Evolutionary conservation across 139 green algal species (phyloP).

Genomic region (Coelastrella sp.): DNA sequence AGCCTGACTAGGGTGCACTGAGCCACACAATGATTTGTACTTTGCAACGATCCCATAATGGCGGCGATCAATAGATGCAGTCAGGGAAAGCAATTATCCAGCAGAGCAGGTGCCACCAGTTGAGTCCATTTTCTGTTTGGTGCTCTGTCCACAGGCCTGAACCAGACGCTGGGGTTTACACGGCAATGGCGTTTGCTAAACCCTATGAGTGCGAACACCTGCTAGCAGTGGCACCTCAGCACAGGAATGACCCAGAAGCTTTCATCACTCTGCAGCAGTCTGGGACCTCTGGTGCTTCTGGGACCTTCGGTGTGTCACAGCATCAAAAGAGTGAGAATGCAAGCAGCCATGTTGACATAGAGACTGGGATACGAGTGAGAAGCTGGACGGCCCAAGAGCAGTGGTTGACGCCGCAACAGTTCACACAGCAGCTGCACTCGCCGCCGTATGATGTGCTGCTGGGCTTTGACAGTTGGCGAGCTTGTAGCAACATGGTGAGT

Average conservation of each 20-base stretch:
- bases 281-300: background rate
- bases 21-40: too few relatives aligned
- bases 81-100: too few relatives aligned
- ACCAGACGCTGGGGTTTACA: constrained; percentile 6
- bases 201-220: constrained; percentile 43
- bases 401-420: constrained; percentile 64
- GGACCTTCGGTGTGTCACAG: background rate
- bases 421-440: constrained; percentile 60
- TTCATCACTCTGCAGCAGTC: background rate
- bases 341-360: background rate
- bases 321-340: background rate
- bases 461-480: constrained; percentile 68
- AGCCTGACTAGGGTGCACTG: too few relatives aligned
- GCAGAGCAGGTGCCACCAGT: too few relatives aligned
- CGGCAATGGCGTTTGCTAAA: constrained; percentile 25
- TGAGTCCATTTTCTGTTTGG: too few relatives aligned
- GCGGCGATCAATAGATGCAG: too few relatives aligned
- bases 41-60: too few relatives aligned
- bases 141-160: background rate
- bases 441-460: constrained; percentile 61
- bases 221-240: background rate
- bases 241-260: background rate
- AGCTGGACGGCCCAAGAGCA: constrained; percentile 65
- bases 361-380: constrained; percentile 25
- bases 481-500: constrained; percentile 27